Base-by-base conservation (phyloP, 495 filamentous ascomycete genomes). In the Tuber borchii region DNA sequence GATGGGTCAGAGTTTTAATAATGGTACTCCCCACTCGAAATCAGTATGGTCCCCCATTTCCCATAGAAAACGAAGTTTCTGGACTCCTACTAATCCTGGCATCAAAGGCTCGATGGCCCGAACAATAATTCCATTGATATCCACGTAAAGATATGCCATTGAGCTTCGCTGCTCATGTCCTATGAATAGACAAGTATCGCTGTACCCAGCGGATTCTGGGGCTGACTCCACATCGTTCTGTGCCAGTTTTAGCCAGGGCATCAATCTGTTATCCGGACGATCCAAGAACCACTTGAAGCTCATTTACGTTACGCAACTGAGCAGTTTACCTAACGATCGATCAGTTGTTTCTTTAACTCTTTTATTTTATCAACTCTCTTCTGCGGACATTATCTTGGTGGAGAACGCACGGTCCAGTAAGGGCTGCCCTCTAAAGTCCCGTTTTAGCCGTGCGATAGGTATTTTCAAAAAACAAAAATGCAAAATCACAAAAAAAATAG, bases 1-100 rank as follows among this genome's bases (percentile, higher is more conserved):
- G 79, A 79, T 79, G 65, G 78, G 76, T 70, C 75, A 75, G 51
- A 74, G 39, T 76, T 61, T 69, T 73, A 34, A 65, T 34, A 65
- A 65, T 34, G 56, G 71, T 79, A 26, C 51, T 72, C 76, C 44
- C 34, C 73, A 69, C 61, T 78, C 69, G 65, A 79, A 75, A 79
- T 70, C 72, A 73, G 73, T 65, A 70, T 73, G 56, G 44, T 70
- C 70, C 78, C 70, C 77, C 73, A 72, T 77, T 73, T 76, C 78
- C 79, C 45, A 70, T 71, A 70, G 43, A 69, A 73, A 76, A 73
- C 65, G 65, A 79, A 65, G 56, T 31, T 34, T 65, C 56, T 65
- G 26, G 56, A 65, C 56, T 34, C 56, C 56, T 65, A 34, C 56
- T 65, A 65, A 65, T 65, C 56, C 56, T 31, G 26, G 56, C 14